Conservation (phyloP, 2,329 filamentous ascomycete genomes). For the Fusarium sp. region DNA sequence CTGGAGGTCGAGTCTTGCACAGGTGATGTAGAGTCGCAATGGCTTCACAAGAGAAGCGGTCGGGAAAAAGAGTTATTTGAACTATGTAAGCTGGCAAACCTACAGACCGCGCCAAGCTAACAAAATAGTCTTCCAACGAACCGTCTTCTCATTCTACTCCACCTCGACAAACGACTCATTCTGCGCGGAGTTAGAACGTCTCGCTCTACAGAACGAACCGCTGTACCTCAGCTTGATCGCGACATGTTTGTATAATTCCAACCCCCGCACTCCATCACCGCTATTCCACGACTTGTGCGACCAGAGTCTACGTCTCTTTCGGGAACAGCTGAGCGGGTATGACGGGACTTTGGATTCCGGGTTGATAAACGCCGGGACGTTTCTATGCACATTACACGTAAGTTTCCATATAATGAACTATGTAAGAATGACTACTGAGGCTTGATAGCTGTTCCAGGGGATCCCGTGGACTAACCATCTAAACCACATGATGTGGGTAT, state of each 20-base stretch:
- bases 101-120: background rate
- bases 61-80: slow-evolving; percentile 10
- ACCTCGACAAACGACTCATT: slow-evolving; percentile 27
- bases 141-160: slow-evolving; percentile 29
- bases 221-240: slow-evolving; percentile 27
- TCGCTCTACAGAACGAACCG: slow-evolving; percentile 22
- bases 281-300: slow-evolving; percentile 28
- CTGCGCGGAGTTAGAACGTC: slow-evolving; percentile 3
- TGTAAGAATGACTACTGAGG: background rate
- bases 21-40: background rate
- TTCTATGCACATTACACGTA: slow-evolving; percentile 36
- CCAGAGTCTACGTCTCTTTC: slow-evolving; percentile 28
- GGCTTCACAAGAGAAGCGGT: slow-evolving; percentile 1
- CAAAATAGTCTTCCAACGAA: slow-evolving; percentile 17
- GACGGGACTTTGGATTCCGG: slow-evolving; percentile 17
- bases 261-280: slow-evolving; percentile 8
- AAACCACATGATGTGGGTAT: slow-evolving; percentile 37
- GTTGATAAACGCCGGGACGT: slow-evolving; percentile 20
- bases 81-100: slow-evolving; percentile 1
- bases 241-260: slow-evolving; percentile 24
- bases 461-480: slow-evolving; percentile 32
- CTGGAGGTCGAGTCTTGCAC: background rate
- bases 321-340: slow-evolving; percentile 14
- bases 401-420: background rate
- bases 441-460: slow-evolving; percentile 33